Conservation (phyloP, 805 yeast species). For the Wickerhamiella brachini region DNA sequence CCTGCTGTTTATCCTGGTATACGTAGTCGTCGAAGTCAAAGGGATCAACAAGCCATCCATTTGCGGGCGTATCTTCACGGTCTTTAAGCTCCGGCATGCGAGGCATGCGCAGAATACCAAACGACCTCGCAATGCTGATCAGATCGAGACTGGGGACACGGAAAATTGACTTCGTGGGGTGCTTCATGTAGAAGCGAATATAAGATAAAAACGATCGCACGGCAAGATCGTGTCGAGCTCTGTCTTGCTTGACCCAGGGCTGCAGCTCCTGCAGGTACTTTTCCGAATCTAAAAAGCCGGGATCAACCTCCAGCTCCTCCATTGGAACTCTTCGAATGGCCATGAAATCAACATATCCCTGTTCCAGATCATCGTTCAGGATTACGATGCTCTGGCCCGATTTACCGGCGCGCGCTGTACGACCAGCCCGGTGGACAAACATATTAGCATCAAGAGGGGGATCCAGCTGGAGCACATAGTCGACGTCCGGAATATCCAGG, state of each 20-base stretch:
- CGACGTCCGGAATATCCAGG: conserved; percentile 88
- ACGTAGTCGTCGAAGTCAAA: conserved; percentile 56
- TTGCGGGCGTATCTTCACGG: conserved; percentile 39
- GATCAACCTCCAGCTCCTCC: conserved; percentile 15
- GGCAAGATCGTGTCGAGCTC: conserved; percentile 72
- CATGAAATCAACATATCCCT: conserved; percentile 69
- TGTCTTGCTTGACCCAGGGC: conserved; percentile 53
- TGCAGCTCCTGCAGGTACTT: conserved; percentile 22
- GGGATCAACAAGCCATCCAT: conserved; percentile 58
- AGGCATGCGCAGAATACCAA: conserved; percentile 74
- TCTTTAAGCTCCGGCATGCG: conserved; percentile 79
- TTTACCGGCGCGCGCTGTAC: conserved; percentile 87
- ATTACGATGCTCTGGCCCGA: conserved; percentile 68
- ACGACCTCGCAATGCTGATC: conserved; percentile 54
- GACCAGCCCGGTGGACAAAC: conserved; percentile 85
- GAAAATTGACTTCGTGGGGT: conserved; percentile 77
- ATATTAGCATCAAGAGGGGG: conserved; percentile 90
- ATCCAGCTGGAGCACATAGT: conserved; percentile 82
- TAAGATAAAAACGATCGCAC: conserved; percentile 71
- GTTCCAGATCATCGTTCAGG: conserved; percentile 62
- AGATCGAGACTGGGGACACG: conserved; percentile 60
- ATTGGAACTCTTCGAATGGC: conserved; percentile 51
- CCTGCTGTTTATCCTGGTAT: conserved; percentile 53
- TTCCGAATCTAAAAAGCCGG: neutral
- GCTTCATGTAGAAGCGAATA: conserved; percentile 73